Percentiles rank a stretch among this genome's conserved stretches.
Conservation (phyloP, 805 yeast species). For the Limtongia smithiae region DNA sequence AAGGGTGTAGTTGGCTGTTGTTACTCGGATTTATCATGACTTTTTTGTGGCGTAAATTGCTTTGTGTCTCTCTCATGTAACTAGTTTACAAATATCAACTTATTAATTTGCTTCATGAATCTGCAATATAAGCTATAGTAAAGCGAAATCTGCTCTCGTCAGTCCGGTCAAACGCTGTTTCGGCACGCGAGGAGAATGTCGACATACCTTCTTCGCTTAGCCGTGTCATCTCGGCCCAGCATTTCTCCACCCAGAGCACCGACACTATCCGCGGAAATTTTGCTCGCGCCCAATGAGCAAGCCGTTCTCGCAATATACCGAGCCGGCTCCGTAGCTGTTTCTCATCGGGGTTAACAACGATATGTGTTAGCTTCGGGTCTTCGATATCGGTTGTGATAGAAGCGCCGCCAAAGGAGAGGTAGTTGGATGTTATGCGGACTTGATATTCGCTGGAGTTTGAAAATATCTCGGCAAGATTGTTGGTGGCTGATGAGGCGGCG, state of each 20-base stretch:
- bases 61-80: too few species aligned
- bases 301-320: neutral
- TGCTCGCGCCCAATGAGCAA: neutral
- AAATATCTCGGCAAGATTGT: neutral
- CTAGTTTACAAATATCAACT: too few species aligned
- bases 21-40: too few species aligned
- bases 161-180: too few species aligned
- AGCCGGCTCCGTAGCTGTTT: too few species aligned
- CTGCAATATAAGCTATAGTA: too few species aligned
- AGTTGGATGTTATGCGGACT: conserved; percentile 3
- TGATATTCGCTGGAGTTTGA: neutral
- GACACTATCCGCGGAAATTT: conserved; percentile 36
- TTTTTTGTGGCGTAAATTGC: too few species aligned
- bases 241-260: conserved; percentile 39
- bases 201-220: conserved; percentile 33
- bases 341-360: conserved; percentile 28
- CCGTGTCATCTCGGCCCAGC: conserved; percentile 36
- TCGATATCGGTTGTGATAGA: conserved; percentile 34
- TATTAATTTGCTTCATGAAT: too few species aligned
- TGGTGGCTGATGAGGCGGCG: neutral
- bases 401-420: conserved; percentile 44
- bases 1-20: too few species aligned
- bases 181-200: too few species aligned
- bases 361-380: conserved; percentile 38
- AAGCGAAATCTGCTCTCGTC: too few species aligned